phyloP scores from a whole-genome alignment of 164 flowering plant genomes.

The Stephania yunnanensis region DNA sequence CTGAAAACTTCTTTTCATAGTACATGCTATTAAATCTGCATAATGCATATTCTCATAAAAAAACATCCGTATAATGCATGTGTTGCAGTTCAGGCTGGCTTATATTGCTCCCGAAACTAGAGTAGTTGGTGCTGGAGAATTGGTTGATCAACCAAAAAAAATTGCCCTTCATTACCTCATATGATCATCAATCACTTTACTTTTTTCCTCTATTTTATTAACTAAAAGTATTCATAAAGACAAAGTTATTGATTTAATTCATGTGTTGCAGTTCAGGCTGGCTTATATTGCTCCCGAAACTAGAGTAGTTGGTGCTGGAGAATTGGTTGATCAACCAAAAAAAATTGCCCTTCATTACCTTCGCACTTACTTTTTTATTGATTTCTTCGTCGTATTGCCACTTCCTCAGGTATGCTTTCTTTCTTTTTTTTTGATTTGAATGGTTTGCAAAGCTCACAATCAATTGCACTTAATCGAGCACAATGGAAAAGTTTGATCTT shows the following conservation, averaged over 20 bases:
- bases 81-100: constrained; percentile 78
- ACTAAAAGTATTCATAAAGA: no score
- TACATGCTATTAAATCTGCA: neutral
- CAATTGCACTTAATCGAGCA: no score
- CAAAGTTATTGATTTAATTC: no score
- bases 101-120: constrained; percentile 86
- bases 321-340: constrained; percentile 75
- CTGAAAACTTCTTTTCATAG: neutral
- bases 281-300: constrained; percentile 93
- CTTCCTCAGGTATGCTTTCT: constrained; percentile 69
- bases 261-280: constrained; percentile 63
- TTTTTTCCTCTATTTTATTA: no score
- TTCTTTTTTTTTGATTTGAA: constrained; percentile 9
- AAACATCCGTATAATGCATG: neutral
- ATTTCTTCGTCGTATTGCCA: constrained; percentile 66
- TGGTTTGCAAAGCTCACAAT: no score
- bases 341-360: constrained; percentile 72
- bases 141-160: constrained; percentile 75
- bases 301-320: constrained; percentile 84
- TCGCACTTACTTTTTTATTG: constrained; percentile 49
- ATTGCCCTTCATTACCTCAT: constrained; percentile 72
- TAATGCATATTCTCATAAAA: neutral
- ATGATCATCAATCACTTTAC: no score
- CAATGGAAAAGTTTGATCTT: no score
- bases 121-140: constrained; percentile 84